Evolutionary conservation across 2,329 filamentous ascomycete species (phyloP), one percentile per base, ranked within the genome.

Genomic region (Pseudogymnoascus sp.): DNA sequence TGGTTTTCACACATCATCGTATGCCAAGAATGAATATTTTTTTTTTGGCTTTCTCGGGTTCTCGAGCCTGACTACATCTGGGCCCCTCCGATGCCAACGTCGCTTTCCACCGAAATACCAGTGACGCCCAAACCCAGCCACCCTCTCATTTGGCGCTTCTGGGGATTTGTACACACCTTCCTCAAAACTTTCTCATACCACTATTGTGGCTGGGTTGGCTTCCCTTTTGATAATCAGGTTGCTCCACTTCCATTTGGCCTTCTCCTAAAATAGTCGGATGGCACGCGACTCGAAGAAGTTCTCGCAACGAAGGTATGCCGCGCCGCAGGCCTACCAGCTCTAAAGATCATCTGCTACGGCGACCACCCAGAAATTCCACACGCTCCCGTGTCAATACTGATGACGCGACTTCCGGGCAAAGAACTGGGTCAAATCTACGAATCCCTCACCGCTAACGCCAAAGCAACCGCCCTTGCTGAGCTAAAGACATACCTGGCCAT

Each of bases 351-450:
- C 19, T 65, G 61, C 59, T 73, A 65, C 35, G 70, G 71, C 4
- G 70, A 73, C 45, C 70, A 74, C 56, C 66, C 68, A 28, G 62
- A 70, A 61, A 67, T 61, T 15, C 66, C 64, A 61, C 64, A 70
- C 26, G 57, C 66, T 18, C 62, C 57, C 10, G 60, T 73, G 56
- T 74, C 72, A n/a, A 74, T 74, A 37, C 58, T 75, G 21, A 75
- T 77, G 72, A 75, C 73, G n/a, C 68, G 73, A 23, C 60, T 74
- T 56, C 73, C 71, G 15, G 72, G 73, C 4, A 59, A 65, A 5
- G 70, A 67, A 9, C 62, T 75, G 23, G 67, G 65, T 15, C 70
- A 73, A 57, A 65, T 64, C 2, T 63, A 61, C 15, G 65, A 72
- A 58, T 35, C 19, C 15, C 64, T 75, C 34, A 61, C 65, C 8